Percentiles rank a stretch among this genome's conserved stretches.
Evolutionary conservation across 169 alveolate species (phyloP).

Genomic region (Theileria luwenshuni): DNA sequence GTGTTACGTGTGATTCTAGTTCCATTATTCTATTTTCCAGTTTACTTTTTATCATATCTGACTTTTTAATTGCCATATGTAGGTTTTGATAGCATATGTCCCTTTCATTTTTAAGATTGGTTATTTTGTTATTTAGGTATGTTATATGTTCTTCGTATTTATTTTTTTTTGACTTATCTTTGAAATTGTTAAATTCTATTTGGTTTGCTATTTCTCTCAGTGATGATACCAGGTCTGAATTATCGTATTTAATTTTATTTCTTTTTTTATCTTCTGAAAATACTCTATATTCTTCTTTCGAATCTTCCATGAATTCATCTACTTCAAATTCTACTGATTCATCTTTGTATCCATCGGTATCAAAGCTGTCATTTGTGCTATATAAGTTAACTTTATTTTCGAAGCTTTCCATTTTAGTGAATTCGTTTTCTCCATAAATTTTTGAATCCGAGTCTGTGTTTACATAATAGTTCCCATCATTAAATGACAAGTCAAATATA

Average conservation of each 20-base stretch:
- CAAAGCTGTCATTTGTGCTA: neutral
- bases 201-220: slow-evolving; percentile 4
- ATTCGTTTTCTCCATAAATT: neutral
- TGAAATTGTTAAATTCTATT: neutral
- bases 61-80: neutral
- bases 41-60: neutral
- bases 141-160: neutral
- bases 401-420: neutral
- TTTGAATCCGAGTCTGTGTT: neutral
- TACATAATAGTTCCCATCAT: neutral
- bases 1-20: neutral
- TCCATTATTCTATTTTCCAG: neutral
- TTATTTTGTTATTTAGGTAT: neutral
- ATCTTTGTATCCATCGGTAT: neutral
- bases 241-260: neutral
- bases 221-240: neutral
- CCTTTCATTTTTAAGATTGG: neutral
- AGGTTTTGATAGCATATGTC: neutral
- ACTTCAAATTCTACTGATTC: neutral
- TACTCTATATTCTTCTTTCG: neutral
- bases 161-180: neutral
- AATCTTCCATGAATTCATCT: neutral
- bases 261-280: neutral
- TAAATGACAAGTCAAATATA: neutral
- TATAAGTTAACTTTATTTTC: neutral